Conservation (phyloP, 345 rosid genomes). For the Eucalyptus erythrocorys region DNA sequence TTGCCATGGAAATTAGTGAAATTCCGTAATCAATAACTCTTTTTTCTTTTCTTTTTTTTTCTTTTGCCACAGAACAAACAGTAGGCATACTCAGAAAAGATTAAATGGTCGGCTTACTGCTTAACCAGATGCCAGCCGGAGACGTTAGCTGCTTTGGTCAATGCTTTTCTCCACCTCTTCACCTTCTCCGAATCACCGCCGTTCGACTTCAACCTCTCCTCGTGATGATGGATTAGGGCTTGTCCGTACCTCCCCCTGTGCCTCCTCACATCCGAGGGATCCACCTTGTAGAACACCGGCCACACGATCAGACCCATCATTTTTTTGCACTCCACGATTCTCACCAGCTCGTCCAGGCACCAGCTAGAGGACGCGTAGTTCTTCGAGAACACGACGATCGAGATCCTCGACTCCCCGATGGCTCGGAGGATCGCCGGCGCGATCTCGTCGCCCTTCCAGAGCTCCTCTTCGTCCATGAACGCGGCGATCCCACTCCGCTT, state of each 20-base stretch:
- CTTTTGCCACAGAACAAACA: neutral
- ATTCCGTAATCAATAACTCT: no score
- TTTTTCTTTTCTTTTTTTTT: no score
- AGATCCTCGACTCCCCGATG: neutral
- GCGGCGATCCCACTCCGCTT: neutral
- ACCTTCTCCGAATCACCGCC: neutral
- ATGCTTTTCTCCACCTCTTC: neutral
- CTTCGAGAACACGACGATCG: neutral
- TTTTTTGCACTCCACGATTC: neutral
- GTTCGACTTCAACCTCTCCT: neutral
- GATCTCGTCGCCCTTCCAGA: neutral
- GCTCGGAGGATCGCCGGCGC: neutral
- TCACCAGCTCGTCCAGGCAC: slow-evolving; percentile 11
- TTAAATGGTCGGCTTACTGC: neutral
- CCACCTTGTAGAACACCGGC: slow-evolving; percentile 5
- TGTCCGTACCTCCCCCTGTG: neutral
- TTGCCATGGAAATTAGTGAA: no score
- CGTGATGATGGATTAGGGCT: neutral
- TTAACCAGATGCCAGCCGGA: neutral
- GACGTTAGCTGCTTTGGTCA: neutral
- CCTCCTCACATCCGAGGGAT: neutral
- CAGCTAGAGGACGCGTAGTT: slow-evolving; percentile 4
- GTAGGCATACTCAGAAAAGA: neutral
- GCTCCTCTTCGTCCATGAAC: neutral
- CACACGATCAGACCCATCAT: neutral